Percentiles rank a stretch among this genome's conserved stretches.
These are phyloP conservation scores for Gossypium mustelinum DNA, from an alignment of 345 rosid genomes.

Conservation along the genomic window DNA sequence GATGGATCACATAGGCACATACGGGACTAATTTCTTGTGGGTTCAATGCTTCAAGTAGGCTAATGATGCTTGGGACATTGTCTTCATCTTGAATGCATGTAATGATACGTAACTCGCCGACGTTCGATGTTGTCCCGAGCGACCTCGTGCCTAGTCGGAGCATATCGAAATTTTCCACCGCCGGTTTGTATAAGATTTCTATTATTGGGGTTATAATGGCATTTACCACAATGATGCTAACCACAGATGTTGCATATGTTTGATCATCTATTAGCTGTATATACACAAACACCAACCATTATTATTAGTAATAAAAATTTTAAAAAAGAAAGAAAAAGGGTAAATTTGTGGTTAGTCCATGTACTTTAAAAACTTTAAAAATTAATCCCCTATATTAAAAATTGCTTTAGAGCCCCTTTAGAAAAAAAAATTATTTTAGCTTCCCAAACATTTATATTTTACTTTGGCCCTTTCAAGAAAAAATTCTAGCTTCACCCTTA, in stretches of 20 bases:
- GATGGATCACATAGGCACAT: constrained; percentile 1
- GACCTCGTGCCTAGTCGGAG: background rate
- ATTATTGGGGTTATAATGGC: constrained; percentile 19
- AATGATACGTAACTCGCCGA: constrained; percentile 1
- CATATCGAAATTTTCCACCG: background rate
- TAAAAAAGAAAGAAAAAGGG: no score
- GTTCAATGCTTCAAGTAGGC: constrained; percentile 6
- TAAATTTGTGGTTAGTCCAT: no score
- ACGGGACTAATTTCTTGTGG: background rate
- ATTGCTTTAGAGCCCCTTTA: no score
- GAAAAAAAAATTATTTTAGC: no score
- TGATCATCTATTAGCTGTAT: background rate
- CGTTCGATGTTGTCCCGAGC: background rate
- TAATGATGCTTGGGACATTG: background rate
- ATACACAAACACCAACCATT: background rate
- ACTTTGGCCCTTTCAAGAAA: no score
- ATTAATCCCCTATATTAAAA: no score
- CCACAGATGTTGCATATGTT: background rate
- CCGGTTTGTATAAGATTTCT: constrained; percentile 14
- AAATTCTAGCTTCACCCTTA: no score
- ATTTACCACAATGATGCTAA: constrained; percentile 23
- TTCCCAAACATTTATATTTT: no score
- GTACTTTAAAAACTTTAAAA: no score
- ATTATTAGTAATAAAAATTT: background rate
- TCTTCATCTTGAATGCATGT: constrained; percentile 5